A percentile compares a stretch with the other conserved stretches of the same genome.
phyloP scores from a whole-genome alignment of 257 asterid species.

The Lantana camara region DNA sequence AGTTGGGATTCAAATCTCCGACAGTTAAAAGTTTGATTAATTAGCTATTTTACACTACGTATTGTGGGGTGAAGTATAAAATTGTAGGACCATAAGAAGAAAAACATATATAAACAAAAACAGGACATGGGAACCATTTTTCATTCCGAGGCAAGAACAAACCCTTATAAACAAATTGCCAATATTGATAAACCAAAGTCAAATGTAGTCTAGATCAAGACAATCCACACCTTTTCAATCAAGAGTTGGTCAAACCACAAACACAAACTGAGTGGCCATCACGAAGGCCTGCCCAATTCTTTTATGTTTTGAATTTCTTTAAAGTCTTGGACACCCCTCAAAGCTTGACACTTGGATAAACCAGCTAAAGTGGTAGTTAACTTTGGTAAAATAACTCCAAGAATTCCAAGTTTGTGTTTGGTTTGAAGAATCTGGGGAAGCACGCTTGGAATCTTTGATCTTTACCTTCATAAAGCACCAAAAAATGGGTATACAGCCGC shows the following conservation, averaged over 20 bases:
- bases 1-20: too few relatives aligned
- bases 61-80: background rate
- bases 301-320: background rate
- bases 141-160: slow-evolving; percentile 24
- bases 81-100: background rate
- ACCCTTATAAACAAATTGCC: slow-evolving; percentile 1
- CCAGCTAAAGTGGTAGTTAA: background rate
- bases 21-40: background rate
- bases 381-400: background rate
- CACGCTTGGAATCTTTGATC: slow-evolving; percentile 32
- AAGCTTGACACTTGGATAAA: slow-evolving; percentile 52
- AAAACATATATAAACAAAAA: background rate
- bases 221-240: slow-evolving; percentile 29
- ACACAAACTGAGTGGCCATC: slow-evolving; percentile 39
- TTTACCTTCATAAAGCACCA: slow-evolving; percentile 21
- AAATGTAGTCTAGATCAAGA: slow-evolving; percentile 36
- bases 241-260: slow-evolving; percentile 38
- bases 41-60: background rate
- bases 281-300: slow-evolving; percentile 51
- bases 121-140: slow-evolving; percentile 45
- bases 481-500: background rate
- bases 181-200: slow-evolving; percentile 33
- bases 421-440: slow-evolving; percentile 24
- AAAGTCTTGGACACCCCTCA: background rate
- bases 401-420: background rate